A percentile compares a stretch with the other conserved stretches of the same genome.
phyloP scores from a whole-genome alignment of 2,329 filamentous ascomycete genomes.

The Gnomoniopsis sp. region DNA sequence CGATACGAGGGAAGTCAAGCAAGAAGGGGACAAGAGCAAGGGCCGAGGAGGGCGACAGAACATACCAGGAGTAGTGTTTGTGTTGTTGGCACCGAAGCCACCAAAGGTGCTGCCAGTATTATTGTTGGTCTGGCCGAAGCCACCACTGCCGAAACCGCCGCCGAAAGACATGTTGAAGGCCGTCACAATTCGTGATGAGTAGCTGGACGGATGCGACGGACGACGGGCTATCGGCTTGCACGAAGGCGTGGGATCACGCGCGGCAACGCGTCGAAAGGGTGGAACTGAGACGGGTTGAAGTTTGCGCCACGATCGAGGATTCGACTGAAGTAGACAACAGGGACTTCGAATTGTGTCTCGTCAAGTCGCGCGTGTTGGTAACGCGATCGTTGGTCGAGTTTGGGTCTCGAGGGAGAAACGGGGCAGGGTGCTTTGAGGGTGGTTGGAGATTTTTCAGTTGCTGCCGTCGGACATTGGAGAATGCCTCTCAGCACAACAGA shows the following conservation, averaged over 20 bases:
- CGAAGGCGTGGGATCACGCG: slow-evolving; percentile 23
- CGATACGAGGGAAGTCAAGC: slow-evolving; percentile 20
- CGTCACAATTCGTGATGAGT: slow-evolving; percentile 15
- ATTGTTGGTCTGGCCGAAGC: slow-evolving; percentile 57
- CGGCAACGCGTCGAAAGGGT: slow-evolving; percentile 27
- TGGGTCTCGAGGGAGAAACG: background rate
- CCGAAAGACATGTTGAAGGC: slow-evolving; percentile 51
- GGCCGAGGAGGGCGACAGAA: slow-evolving; percentile 20
- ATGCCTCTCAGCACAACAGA: background rate
- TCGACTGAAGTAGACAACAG: background rate
- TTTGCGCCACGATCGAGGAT: slow-evolving; percentile 12
- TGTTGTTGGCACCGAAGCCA: slow-evolving; percentile 49
- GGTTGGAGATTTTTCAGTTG: slow-evolving; percentile 11
- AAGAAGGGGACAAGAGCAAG: background rate
- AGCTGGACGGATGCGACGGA: slow-evolving; percentile 5
- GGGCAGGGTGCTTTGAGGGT: background rate
- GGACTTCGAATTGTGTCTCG: background rate
- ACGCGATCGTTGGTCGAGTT: slow-evolving; percentile 1
- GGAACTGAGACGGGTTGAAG: background rate
- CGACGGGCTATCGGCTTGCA: slow-evolving; percentile 13
- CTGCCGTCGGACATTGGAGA: background rate
- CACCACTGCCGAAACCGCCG: slow-evolving; percentile 46
- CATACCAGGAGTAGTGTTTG: slow-evolving; percentile 49
- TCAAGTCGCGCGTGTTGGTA: background rate
- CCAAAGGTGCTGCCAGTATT: slow-evolving; percentile 44